A percentile compares a stretch with the other conserved stretches of the same genome.
phyloP scores from a whole-genome alignment of 2,329 filamentous ascomycete species.

The Gaeumannomyces sp. region DNA sequence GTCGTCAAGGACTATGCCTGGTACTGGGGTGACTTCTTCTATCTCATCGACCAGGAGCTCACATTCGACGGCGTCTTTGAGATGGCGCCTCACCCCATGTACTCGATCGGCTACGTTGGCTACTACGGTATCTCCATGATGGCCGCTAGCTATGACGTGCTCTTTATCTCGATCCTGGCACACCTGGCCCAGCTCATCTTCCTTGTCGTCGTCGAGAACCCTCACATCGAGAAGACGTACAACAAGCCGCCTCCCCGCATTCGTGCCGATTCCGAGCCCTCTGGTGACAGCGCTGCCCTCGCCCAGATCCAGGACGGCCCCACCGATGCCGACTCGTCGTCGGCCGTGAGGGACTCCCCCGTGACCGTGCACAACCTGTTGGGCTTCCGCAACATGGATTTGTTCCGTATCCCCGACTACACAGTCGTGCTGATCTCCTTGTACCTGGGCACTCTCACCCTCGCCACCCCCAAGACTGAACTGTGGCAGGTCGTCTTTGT shows the following conservation, averaged over 20 bases:
- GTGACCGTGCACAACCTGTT: conserved; percentile 75
- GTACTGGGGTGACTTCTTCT: conserved; percentile 99
- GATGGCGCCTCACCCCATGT: conserved; percentile 98
- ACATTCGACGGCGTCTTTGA: conserved; percentile 99
- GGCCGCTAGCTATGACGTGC: conserved; percentile 93
- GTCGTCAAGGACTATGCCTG: conserved; percentile 99
- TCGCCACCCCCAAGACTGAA: conserved; percentile 71
- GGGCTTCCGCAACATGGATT: conserved; percentile 76
- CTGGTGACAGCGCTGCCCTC: conserved; percentile 19
- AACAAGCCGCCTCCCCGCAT: conserved; percentile 77
- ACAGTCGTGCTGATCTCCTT: conserved; percentile 69
- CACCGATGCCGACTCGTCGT: not conserved
- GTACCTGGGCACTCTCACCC: conserved; percentile 67
- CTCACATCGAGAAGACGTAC: conserved; percentile 97
- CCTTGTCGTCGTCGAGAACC: conserved; percentile 85
- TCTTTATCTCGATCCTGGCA: conserved; percentile 93
- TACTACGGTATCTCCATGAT: conserved; percentile 99
- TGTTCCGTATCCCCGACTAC: conserved; percentile 81
- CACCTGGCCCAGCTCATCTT: conserved; percentile 94
- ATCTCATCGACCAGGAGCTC: conserved; percentile 92
- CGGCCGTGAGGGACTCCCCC: conserved; percentile 37
- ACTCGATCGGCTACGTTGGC: conserved; percentile 94
- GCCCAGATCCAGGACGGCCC: conserved; percentile 10
- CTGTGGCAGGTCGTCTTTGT: conserved; percentile 75
- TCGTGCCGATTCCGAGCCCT: conserved; percentile 29